Percentiles rank a stretch among this genome's conserved stretches.
phyloP scores from a whole-genome alignment of 2,329 filamentous ascomycete species.

The Podosphaera fusca region DNA sequence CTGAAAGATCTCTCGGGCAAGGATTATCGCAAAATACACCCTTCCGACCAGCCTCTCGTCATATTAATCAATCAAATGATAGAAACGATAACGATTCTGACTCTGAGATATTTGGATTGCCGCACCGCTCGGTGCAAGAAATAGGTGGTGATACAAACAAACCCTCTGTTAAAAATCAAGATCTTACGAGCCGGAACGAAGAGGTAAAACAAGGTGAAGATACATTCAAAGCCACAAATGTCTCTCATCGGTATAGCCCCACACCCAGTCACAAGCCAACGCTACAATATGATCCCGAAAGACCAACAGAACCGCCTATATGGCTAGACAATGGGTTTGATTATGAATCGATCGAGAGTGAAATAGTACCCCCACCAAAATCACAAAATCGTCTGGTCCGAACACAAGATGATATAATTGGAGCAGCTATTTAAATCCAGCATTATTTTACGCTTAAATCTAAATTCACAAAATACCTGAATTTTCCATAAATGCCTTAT shows the following conservation, averaged over 20 bases:
- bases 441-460: no score
- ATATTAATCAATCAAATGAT: neutral
- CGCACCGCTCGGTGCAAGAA: no score
- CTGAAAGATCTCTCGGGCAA: neutral
- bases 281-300: slow-evolving; percentile 1
- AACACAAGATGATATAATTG: no score
- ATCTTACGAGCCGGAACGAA: no score
- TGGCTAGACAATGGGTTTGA: neutral
- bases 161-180: neutral
- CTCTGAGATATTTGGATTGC: no score
- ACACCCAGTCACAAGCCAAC: neutral
- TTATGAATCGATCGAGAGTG: neutral
- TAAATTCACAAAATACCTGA: no score
- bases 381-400: no score
- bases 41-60: neutral
- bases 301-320: slow-evolving; percentile 1
- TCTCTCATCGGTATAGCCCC: neutral
- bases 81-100: neutral
- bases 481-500: no score
- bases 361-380: no score
- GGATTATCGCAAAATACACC: neutral
- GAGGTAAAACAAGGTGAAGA: neutral
- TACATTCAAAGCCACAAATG: neutral
- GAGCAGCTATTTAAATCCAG: no score
- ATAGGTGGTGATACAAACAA: neutral